Evolutionary conservation across 805 yeast genomes (phyloP).

Genomic region (Priceomyces melissophilus): DNA sequence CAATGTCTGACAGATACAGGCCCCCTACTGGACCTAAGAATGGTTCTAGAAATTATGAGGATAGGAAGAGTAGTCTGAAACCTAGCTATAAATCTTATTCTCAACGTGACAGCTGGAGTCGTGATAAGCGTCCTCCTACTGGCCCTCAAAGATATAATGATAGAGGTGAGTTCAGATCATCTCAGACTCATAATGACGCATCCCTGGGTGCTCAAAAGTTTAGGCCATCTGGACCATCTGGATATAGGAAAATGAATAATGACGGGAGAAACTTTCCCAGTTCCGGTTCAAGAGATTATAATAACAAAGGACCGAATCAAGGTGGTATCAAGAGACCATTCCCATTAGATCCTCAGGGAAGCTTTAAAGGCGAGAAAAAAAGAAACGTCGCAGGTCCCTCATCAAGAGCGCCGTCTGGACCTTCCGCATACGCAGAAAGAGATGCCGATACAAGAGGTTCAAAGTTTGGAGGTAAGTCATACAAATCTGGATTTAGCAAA

Average conservation of each 20-base stretch:
- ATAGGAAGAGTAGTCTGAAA: constrained; percentile 7
- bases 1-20: constrained; percentile 35
- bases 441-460: constrained; percentile 4
- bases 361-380: constrained; percentile 8
- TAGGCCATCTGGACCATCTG: constrained; percentile 19
- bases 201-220: constrained; percentile 2
- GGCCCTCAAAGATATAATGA: constrained; percentile 13
- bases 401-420: constrained; percentile 6
- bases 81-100: constrained; percentile 10
- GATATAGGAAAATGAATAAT: constrained; percentile 9
- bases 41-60: constrained; percentile 12
- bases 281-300: constrained; percentile 2
- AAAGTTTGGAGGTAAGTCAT: constrained; percentile 1
- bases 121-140: constrained; percentile 4
- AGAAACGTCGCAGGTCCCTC: constrained; percentile 7
- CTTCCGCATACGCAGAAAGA: constrained; percentile 8
- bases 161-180: constrained; percentile 14
- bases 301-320: background rate
- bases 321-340: constrained; percentile 7
- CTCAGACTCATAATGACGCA: constrained; percentile 3
- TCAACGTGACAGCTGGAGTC: constrained; percentile 6
- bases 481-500: constrained; percentile 7
- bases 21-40: constrained; percentile 27
- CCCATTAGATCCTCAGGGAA: constrained; percentile 14
- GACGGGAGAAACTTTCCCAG: constrained; percentile 4